These are phyloP conservation scores for Termitomyces sp. DNA, from an alignment of 768 basidiomycete species.

Conservation along the genomic window DNA sequence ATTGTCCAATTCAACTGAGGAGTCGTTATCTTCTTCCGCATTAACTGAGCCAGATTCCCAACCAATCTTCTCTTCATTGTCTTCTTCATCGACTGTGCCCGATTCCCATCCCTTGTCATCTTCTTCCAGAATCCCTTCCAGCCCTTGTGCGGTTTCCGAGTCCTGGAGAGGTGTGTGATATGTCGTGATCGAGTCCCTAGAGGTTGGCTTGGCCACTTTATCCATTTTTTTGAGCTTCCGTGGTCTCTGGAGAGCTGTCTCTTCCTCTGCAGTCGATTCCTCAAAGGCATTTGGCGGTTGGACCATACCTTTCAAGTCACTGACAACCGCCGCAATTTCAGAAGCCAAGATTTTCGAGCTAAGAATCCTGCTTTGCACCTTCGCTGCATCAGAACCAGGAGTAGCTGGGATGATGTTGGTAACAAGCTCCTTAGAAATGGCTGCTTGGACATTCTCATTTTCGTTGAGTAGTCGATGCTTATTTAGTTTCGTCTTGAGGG, in stretches of 20 bases:
- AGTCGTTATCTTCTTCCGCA: conserved; percentile 22
- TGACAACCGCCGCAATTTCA: conserved; percentile 47
- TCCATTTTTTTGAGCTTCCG: conserved; percentile 20
- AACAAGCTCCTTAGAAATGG: conserved; percentile 39
- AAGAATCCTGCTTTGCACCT: conserved; percentile 65
- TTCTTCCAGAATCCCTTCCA: conserved; percentile 13
- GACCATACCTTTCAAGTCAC: conserved; percentile 39
- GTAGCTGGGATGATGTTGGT: conserved; percentile 26
- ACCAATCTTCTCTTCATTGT: conserved; percentile 26
- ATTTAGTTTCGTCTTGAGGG: conserved; percentile 65
- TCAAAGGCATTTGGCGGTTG: conserved; percentile 17
- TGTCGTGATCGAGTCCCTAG: not conserved
- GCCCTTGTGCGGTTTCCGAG: conserved; percentile 18
- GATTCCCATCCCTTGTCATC: conserved; percentile 35
- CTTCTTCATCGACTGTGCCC: conserved; percentile 31
- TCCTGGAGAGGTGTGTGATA: conserved; percentile 1
- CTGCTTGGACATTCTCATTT: conserved; percentile 39
- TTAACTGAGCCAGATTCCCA: conserved; percentile 51
- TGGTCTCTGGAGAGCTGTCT: conserved; percentile 10
- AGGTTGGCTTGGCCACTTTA: conserved; percentile 10
- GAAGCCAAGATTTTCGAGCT: conserved; percentile 73
- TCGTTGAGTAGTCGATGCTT: conserved; percentile 60
- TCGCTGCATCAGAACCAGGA: conserved; percentile 41
- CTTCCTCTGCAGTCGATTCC: conserved; percentile 3
- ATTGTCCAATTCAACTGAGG: conserved; percentile 22